Evolutionary conservation across 495 filamentous ascomycete genomes (phyloP).

Genomic region (Aspergillus sclerotioniger): DNA sequence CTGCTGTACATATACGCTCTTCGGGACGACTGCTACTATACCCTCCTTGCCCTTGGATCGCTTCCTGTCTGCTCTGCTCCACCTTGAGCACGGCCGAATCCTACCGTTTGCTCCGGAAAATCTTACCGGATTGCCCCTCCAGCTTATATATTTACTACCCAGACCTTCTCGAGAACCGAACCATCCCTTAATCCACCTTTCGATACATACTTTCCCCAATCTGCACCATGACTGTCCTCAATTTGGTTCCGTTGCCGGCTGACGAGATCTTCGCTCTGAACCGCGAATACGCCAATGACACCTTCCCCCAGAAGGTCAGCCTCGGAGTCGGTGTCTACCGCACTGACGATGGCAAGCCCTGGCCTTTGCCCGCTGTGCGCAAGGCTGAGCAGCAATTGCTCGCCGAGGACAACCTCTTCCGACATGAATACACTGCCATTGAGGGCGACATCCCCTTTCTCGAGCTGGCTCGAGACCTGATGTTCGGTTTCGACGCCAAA

Average conservation of each 20-base stretch:
- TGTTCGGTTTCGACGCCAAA: slow-evolving; percentile 44
- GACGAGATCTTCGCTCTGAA: slow-evolving; percentile 51
- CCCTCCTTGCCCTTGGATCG: background rate
- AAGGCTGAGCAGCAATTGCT: slow-evolving; percentile 43
- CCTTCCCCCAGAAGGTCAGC: slow-evolving; percentile 47
- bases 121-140: background rate
- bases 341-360: slow-evolving; percentile 53
- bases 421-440: slow-evolving; percentile 50
- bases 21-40: background rate
- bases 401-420: slow-evolving; percentile 37
- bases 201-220: background rate
- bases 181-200: background rate
- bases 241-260: slow-evolving; percentile 40
- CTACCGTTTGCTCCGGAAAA: background rate
- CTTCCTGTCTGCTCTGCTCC: background rate
- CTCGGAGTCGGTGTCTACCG: slow-evolving; percentile 51
- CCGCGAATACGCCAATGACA: slow-evolving; percentile 40
- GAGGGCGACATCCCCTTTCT: slow-evolving; percentile 46
- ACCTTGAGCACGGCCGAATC: slow-evolving; percentile 2
- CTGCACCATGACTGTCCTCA: slow-evolving; percentile 34
- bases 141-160: background rate
- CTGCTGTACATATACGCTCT: background rate
- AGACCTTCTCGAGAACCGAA: background rate
- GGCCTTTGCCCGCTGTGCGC: slow-evolving; percentile 48
- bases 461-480: slow-evolving; percentile 43